Evolutionary conservation across 306 rosid species (phyloP).

Genomic region (Citrullus colocynthis): DNA sequence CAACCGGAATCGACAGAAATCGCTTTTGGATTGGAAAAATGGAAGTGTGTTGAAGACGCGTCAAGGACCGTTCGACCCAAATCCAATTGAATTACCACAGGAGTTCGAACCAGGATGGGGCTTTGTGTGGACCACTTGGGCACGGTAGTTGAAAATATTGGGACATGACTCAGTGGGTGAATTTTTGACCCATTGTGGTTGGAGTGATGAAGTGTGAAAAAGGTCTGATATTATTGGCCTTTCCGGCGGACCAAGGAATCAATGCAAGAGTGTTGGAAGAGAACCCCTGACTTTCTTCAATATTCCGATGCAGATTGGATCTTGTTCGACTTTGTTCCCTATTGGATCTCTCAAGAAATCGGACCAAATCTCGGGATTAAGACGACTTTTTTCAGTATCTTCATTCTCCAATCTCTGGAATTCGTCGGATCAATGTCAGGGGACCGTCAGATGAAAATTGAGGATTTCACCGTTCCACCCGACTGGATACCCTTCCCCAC

Average conservation of each 20-base stretch:
- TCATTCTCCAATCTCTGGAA: background rate
- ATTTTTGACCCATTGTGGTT: background rate
- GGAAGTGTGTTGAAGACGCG: background rate
- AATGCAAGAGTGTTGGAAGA: no score
- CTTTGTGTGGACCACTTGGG: slow-evolving; percentile 30
- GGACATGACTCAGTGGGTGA: no score
- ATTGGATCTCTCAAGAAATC: slow-evolving; percentile 14
- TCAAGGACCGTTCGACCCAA: background rate
- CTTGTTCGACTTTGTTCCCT: slow-evolving; percentile 19
- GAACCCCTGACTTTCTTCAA: slow-evolving; percentile 12
- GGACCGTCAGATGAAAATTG: background rate
- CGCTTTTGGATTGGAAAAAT: slow-evolving; percentile 21
- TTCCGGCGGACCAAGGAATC: no score
- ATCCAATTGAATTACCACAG: background rate
- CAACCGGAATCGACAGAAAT: background rate
- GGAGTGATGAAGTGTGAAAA: no score
- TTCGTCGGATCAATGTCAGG: background rate
- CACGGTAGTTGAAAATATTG: background rate
- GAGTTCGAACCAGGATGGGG: slow-evolving; percentile 8
- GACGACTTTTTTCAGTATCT: slow-evolving; percentile 16
- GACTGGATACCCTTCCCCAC: slow-evolving; percentile 18
- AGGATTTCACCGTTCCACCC: slow-evolving; percentile 11
- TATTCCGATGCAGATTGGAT: slow-evolving; percentile 30
- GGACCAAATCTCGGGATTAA: slow-evolving; percentile 17
- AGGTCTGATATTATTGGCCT: no score